Conservation (phyloP, 768 basidiomycete genomes). For the Boletus huronensis region DNA sequence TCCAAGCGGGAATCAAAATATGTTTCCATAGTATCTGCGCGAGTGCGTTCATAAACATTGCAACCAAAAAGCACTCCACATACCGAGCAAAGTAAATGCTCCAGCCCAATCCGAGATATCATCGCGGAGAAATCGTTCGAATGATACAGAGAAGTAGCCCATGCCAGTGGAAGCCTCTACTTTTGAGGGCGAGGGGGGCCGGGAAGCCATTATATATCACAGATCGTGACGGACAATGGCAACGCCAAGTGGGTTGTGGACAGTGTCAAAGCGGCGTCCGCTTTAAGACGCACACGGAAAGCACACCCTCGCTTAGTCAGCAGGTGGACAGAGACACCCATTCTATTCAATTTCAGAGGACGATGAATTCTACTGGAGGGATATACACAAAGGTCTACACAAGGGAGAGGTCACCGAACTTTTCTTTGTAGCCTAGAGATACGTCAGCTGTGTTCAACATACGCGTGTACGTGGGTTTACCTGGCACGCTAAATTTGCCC, state of each 20-base stretch:
- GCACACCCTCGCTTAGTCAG: conserved; percentile 24
- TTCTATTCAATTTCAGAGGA: background rate
- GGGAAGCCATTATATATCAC: conserved; percentile 31
- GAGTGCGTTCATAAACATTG: background rate
- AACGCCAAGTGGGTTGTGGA: background rate
- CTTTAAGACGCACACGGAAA: background rate
- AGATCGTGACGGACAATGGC: conserved; percentile 14
- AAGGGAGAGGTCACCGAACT: conserved; percentile 91
- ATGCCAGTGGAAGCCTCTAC: conserved; percentile 32
- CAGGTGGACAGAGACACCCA: background rate
- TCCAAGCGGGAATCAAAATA: conserved; percentile 91
- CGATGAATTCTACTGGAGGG: conserved; percentile 18
- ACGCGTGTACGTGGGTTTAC: conserved; percentile 36
- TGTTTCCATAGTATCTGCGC: conserved; percentile 86
- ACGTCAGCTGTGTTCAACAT: background rate
- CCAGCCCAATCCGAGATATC: conserved; percentile 74
- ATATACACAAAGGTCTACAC: conserved; percentile 53
- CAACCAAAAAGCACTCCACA: conserved; percentile 17
- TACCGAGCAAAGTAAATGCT: conserved; percentile 85
- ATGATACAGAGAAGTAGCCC: conserved; percentile 63
- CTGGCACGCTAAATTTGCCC: conserved; percentile 98
- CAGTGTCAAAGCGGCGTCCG: conserved; percentile 3
- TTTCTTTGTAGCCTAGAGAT: conserved; percentile 80
- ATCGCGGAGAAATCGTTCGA: conserved; percentile 73
- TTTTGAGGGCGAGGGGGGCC: conserved; percentile 38